These are phyloP conservation scores for Plectosphaerella plurivora DNA, from an alignment of 2,329 filamentous ascomycete genomes.

Conservation along the genomic window DNA sequence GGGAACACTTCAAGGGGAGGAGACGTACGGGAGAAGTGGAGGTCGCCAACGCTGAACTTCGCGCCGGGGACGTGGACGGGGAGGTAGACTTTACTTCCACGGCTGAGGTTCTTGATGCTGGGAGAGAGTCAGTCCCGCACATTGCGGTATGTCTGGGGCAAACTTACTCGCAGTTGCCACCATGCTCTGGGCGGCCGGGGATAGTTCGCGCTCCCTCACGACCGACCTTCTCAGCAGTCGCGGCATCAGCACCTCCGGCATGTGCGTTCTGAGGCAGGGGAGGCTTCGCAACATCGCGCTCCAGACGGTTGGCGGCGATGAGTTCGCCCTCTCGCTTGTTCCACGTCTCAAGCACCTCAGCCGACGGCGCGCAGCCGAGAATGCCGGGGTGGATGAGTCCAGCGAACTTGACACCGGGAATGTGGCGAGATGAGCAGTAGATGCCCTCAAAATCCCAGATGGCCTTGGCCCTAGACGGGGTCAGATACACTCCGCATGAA, in stretches of 20 bases:
- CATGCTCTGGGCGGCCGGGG: slow-evolving; percentile 79
- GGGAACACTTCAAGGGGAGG: background rate
- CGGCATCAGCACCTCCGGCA: slow-evolving; percentile 58
- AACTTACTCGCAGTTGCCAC: slow-evolving; percentile 73
- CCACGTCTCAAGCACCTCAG: slow-evolving; percentile 74
- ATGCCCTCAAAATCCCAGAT: slow-evolving; percentile 56
- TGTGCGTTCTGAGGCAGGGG: slow-evolving; percentile 70
- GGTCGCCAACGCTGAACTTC: slow-evolving; percentile 85
- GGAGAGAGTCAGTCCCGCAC: slow-evolving; percentile 9
- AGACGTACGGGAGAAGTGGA: slow-evolving; percentile 68
- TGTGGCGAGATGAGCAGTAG: slow-evolving; percentile 78
- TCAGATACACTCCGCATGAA: background rate
- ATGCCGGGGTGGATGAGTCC: slow-evolving; percentile 91
- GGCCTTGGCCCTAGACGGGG: slow-evolving; percentile 40
- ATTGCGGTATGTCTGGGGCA: background rate
- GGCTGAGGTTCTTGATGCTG: slow-evolving; percentile 73
- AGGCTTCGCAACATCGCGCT: slow-evolving; percentile 70
- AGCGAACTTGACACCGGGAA: slow-evolving; percentile 81
- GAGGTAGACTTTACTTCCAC: slow-evolving; percentile 78
- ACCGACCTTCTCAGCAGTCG: slow-evolving; percentile 62
- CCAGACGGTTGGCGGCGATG: slow-evolving; percentile 63
- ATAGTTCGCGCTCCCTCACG: slow-evolving; percentile 80
- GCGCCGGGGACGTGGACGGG: slow-evolving; percentile 83
- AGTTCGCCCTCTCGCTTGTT: slow-evolving; percentile 79
- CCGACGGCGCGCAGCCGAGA: slow-evolving; percentile 79